Evolutionary conservation across 768 basidiomycete species (phyloP), one percentile per base, ranked within the genome.

Genomic region (Lactifluus pinguis): DNA sequence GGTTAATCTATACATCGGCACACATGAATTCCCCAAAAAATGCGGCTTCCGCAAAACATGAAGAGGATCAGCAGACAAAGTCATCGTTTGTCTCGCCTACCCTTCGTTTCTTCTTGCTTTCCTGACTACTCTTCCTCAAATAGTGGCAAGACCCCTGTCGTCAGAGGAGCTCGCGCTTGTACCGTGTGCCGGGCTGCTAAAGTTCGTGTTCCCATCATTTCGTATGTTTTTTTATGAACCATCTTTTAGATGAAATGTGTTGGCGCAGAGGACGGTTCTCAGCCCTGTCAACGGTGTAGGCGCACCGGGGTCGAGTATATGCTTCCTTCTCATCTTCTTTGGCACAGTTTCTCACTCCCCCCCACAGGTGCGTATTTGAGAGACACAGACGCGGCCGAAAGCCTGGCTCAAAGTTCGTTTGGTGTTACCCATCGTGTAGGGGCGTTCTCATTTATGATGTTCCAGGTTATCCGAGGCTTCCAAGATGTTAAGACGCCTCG

Each of bases 371-470:
- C 68, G 65, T 91, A 38, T 93, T 93, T 67, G 90, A 93, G 76
- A 93, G 92, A 72, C 90, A 93, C 72, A 82, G 91, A 56, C 84
- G 90, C 38, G 90, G 90, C 47, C 83, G 90, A 59, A 93, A 93
- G 68, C 90, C 90, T 17, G 91, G 90, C 67, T 92, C 90, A 74
- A 93, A 92, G 91, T 92, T 71, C 29, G 77, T 73, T 49, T 19
- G 6, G 42, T n/a, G 48, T 53, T 55, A 30, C 42, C 61, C 39
- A 41, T 52, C 36, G 25, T 34, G 55, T 49, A 41, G 49, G 44
- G 29, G 41, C 3, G 47, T 62, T 17, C 62, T 68, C 51, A 53
- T 68, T 25, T 41, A 49, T 49, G 55, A 61, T 65, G 49, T 51
- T 29, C 65, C 65, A 92, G 90, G 72, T 76, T 93, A 47, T 92